Percentiles rank a stretch among this genome's conserved stretches.
phyloP scores from a whole-genome alignment of 1,284 basidiomycete genomes.

The Naganishia sp. region DNA sequence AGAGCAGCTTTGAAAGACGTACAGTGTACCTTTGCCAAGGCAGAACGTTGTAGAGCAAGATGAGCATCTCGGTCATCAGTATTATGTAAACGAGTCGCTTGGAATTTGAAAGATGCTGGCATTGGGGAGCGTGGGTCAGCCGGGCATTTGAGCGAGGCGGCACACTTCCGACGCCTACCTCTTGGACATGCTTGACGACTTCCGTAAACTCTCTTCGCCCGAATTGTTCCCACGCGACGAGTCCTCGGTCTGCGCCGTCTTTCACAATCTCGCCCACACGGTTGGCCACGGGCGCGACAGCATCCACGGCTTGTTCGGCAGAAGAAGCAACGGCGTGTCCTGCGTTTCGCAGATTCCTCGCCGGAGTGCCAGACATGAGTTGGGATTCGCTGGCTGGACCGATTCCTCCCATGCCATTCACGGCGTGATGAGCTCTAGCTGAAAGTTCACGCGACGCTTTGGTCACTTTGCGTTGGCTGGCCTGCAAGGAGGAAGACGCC shows the following conservation, averaged over 20 bases:
- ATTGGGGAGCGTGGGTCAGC: background rate
- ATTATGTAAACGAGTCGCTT: constrained; percentile 14
- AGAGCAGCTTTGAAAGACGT: background rate
- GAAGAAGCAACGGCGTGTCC: constrained; percentile 28
- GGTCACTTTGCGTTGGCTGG: constrained; percentile 11
- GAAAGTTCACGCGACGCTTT: background rate
- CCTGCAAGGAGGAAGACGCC: constrained; percentile 1
- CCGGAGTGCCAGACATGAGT: constrained; percentile 13
- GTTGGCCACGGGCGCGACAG: constrained; percentile 4
- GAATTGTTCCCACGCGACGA: constrained; percentile 21
- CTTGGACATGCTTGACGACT: constrained; percentile 20
- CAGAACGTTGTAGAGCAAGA: constrained; percentile 43
- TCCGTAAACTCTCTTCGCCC: constrained; percentile 16
- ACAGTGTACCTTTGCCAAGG: constrained; percentile 47
- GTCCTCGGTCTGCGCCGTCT: constrained; percentile 11
- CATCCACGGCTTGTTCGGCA: constrained; percentile 30
- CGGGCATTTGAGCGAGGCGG: background rate
- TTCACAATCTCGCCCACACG: constrained; percentile 8
- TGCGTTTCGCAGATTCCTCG: constrained; percentile 13
- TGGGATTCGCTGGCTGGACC: background rate
- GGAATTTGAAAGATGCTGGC: constrained; percentile 28
- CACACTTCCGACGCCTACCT: constrained; percentile 5
- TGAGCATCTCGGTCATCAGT: constrained; percentile 39
- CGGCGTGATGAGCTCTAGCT: constrained; percentile 1
- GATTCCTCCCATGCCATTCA: constrained; percentile 5